phyloP scores from a whole-genome alignment of 495 filamentous ascomycete genomes.

The Penicillium mononematosum region DNA sequence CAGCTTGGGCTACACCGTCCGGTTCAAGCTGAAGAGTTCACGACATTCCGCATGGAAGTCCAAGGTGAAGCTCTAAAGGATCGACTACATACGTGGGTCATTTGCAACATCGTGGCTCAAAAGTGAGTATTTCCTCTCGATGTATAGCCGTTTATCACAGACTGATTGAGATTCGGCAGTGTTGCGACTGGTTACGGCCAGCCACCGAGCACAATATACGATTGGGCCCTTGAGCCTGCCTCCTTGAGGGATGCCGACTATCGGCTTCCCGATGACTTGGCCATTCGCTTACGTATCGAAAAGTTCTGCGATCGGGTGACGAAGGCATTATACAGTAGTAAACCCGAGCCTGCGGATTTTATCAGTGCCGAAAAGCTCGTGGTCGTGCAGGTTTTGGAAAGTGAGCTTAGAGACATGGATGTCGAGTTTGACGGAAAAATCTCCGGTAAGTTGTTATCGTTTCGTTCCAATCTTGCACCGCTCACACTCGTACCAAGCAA shows the following conservation, averaged over 20 bases:
- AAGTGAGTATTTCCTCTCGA: slow-evolving; percentile 41
- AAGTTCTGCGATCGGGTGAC: slow-evolving; percentile 84
- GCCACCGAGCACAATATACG: slow-evolving; percentile 79
- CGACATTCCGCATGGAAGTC: slow-evolving; percentile 74
- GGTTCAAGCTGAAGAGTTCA: slow-evolving; percentile 88
- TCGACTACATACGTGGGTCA: slow-evolving; percentile 84
- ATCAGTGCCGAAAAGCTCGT: slow-evolving; percentile 70
- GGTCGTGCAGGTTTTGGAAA: slow-evolving; percentile 56
- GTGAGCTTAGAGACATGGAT: slow-evolving; percentile 55
- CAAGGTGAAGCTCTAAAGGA: slow-evolving; percentile 83
- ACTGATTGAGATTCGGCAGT: slow-evolving; percentile 39
- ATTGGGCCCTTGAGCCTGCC: slow-evolving; percentile 73
- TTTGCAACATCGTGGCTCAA: slow-evolving; percentile 89
- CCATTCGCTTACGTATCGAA: slow-evolving; percentile 75
- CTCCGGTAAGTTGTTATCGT: slow-evolving; percentile 55
- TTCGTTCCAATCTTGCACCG: slow-evolving; percentile 62
- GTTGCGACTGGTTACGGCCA: slow-evolving; percentile 90
- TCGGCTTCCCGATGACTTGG: slow-evolving; percentile 63
- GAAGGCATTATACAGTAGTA: slow-evolving; percentile 80
- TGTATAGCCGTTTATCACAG: neutral
- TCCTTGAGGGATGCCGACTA: slow-evolving; percentile 64
- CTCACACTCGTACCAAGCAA: slow-evolving; percentile 58
- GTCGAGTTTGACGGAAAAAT: slow-evolving; percentile 45
- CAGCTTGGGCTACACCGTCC: slow-evolving; percentile 88
- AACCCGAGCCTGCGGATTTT: slow-evolving; percentile 70